Conservation (phyloP, 2,329 filamentous ascomycete species). For the Fusarium tupiense region DNA sequence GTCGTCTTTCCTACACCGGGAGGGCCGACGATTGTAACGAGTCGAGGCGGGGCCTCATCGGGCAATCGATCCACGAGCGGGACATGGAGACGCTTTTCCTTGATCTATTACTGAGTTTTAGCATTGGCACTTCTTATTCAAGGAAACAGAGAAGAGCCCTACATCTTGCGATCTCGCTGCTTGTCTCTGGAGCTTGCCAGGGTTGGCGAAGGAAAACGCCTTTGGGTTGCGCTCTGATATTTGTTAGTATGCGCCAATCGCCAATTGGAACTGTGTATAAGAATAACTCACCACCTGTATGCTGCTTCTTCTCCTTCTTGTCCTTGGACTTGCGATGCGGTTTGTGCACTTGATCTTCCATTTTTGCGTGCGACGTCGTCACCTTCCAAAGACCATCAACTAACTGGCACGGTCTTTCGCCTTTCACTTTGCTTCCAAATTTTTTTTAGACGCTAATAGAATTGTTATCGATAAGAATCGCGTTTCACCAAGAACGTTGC, state of each 20-base stretch:
- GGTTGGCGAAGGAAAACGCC: conserved; percentile 85
- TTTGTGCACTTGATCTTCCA: conserved; percentile 87
- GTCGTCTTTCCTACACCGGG: conserved; percentile 97
- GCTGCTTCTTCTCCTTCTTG: conserved; percentile 74
- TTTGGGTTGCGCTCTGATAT: conserved; percentile 80
- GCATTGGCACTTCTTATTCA: background rate
- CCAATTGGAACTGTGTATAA: background rate
- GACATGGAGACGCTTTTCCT: conserved; percentile 95
- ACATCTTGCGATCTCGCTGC: conserved; percentile 79
- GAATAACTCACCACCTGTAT: conserved; percentile 39
- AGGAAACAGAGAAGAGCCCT: conserved; percentile 39
- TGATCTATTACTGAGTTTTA: conserved; percentile 67
- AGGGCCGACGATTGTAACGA: conserved; percentile 94
- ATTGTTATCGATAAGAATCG: conserved; percentile 34
- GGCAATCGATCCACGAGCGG: conserved; percentile 95
- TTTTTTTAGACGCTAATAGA: background rate
- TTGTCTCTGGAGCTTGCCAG: conserved; percentile 81
- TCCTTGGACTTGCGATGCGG: conserved; percentile 88
- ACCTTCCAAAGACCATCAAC: conserved; percentile 34
- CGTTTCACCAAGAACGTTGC: background rate
- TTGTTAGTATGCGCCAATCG: conserved; percentile 36
- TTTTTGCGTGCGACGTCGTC: conserved; percentile 55
- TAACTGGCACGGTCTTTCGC: conserved; percentile 18
- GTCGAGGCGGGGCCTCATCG: conserved; percentile 91
- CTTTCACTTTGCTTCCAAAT: conserved; percentile 11